Evolutionary conservation across 192 early-diverging fungal species (phyloP).

Genomic region (Coemansia sp.): DNA sequence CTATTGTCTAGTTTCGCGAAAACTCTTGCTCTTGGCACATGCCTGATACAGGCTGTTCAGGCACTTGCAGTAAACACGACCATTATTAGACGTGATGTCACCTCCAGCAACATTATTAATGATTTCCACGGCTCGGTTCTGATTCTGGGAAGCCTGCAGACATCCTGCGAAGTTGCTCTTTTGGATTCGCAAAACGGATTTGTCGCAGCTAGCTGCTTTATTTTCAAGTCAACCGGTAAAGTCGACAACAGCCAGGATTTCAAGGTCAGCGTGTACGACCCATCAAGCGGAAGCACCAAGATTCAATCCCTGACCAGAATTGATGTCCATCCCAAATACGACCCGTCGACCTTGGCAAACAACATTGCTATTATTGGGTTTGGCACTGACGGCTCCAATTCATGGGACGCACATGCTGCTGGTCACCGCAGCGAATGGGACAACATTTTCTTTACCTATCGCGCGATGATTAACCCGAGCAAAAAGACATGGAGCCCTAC

Average conservation of each 20-base stretch:
- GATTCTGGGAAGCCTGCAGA: conserved; percentile 25
- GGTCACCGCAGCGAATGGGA: conserved; percentile 6
- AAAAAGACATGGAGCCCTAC: conserved; percentile 8
- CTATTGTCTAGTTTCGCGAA: not conserved
- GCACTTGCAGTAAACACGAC: conserved; percentile 7
- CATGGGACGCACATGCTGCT: conserved; percentile 2
- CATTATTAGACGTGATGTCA: conserved; percentile 26
- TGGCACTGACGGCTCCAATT: conserved; percentile 12
- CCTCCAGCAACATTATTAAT: conserved; percentile 11
- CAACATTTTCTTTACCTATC: not conserved
- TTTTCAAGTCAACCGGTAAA: conserved; percentile 20
- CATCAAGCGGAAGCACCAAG: conserved; percentile 2
- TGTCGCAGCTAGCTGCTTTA: conserved; percentile 41
- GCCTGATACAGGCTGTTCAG: not conserved
- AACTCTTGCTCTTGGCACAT: not conserved
- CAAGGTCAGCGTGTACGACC: not conserved
- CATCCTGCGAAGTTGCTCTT: conserved; percentile 48
- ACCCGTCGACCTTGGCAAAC: conserved; percentile 38
- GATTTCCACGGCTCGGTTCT: conserved; percentile 32
- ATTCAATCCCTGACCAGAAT: conserved; percentile 24
- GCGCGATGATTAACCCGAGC: conserved; percentile 1
- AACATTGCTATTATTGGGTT: conserved; percentile 39
- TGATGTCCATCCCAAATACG: conserved; percentile 38
- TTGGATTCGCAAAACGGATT: conserved; percentile 28
- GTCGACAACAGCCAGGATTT: conserved; percentile 17